Evolutionary conservation across 108 stramenopile genomes (phyloP), one percentile per base, ranked within the genome.

Genomic region (Nitzschia sp.): DNA sequence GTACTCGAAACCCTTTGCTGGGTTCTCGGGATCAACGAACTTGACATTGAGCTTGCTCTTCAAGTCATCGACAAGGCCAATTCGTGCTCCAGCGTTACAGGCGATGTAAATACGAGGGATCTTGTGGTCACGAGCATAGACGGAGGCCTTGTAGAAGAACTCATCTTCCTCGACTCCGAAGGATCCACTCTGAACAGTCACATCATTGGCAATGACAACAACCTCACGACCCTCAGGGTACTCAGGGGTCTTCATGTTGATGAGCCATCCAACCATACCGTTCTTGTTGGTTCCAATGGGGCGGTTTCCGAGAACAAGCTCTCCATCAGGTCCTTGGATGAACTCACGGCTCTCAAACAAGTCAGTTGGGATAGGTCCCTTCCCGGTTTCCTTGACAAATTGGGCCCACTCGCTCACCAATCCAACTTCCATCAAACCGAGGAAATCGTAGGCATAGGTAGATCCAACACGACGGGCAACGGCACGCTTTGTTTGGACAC

Each of bases 381-480:
- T 55, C 10, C 78, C 66, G 24, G 71, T 84, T 17, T 74, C 77
- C 55, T 75, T 78, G 72, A 92, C 37, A 65, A 92, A 85, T 19
- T 73, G 43, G 22, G 87, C 70, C 94, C 94, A 91, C 51, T 95
- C 84, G 64, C 83, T 73, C 60, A 95, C 66, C 63, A 94, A 66
- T 19, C 89, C 94, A 57, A 96, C 94, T 71, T 97, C 97, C 68
- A 98, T 69, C 11, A 98, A 86, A 51, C 96, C 97, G 57, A 96
- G 88, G 95, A 96, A 98, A 71, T 98, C 97, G 69, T 95, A 95
- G 15, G 95, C 96, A 70, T 98, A 98, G 8, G 97, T 97, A 14
- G 96, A 94, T 57, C 97, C 97, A 61, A 97, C 95, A 63, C 95
- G 90, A 77, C 97, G 92, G 8, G 97, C 97, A 37, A 93, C 90